These are phyloP conservation scores for Arthrobotrys musiformis DNA, from an alignment of 2,329 filamentous ascomycete species.

Conservation along the genomic window DNA sequence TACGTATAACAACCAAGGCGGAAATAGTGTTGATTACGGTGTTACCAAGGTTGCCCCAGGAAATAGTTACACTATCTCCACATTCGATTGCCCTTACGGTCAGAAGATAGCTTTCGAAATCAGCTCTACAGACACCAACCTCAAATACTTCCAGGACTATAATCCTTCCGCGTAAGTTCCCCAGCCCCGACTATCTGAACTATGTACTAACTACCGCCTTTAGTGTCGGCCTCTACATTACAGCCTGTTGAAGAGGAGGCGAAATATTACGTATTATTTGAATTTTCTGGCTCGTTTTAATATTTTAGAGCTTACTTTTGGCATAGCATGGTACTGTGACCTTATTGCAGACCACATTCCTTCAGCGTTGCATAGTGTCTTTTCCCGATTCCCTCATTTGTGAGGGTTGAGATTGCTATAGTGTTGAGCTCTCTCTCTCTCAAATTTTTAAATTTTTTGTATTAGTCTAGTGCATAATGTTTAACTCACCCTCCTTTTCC, in stretches of 20 bases:
- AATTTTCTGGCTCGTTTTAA: too few species aligned
- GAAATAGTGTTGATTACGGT: conserved; percentile 64
- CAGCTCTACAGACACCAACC: conserved; percentile 66
- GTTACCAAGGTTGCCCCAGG: conserved; percentile 67
- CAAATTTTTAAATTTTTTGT: neutral
- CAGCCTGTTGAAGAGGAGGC: conserved; percentile 19
- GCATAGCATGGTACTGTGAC: conserved; percentile 31
- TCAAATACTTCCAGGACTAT: conserved; percentile 74
- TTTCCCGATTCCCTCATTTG: neutral
- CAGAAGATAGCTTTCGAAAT: conserved; percentile 68
- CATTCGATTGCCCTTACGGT: conserved; percentile 69
- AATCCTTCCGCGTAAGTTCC: conserved; percentile 63
- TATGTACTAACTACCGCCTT: neutral
- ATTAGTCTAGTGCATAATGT: conserved; percentile 8
- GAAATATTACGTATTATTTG: conserved; percentile 13
- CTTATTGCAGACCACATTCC: conserved; percentile 36
- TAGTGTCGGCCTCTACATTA: conserved; percentile 50
- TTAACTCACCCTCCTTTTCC: conserved; percentile 10
- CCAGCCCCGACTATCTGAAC: neutral
- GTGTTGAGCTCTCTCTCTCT: neutral
- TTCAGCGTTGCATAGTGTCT: conserved; percentile 35
- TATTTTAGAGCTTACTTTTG: too few species aligned
- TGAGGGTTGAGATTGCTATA: neutral
- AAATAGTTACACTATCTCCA: conserved; percentile 68
- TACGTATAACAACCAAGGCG: conserved; percentile 68